These are phyloP conservation scores for Parathielavia hyrcaniae DNA, from an alignment of 495 filamentous ascomycete species.

Conservation along the genomic window DNA sequence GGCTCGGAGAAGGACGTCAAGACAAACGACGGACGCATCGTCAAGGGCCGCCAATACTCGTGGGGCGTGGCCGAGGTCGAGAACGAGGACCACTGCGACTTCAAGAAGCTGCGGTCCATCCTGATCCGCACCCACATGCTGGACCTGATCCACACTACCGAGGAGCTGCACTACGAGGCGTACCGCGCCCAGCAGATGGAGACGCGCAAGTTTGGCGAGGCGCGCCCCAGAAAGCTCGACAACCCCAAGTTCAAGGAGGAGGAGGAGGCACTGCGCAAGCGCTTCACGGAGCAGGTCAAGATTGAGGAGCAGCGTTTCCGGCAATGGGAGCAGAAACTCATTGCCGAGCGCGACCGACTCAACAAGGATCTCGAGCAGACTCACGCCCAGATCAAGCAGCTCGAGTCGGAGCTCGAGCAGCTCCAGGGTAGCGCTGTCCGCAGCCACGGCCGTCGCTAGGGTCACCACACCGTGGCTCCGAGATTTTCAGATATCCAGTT, in stretches of 20 bases:
- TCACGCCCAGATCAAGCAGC: constrained; percentile 92
- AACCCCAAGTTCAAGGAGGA: constrained; percentile 99
- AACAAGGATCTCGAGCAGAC: constrained; percentile 99
- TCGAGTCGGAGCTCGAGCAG: constrained; percentile 86
- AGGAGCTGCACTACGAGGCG: constrained; percentile 97
- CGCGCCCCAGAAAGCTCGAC: constrained; percentile 91
- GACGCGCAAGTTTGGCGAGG: constrained; percentile 98
- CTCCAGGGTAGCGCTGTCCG: constrained; percentile 89
- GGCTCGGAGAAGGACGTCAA: constrained; percentile 99
- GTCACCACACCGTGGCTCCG: neutral
- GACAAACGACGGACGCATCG: constrained; percentile 86
- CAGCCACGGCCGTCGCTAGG: constrained; percentile 92
- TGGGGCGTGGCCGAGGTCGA: constrained; percentile 99
- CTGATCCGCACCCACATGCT: constrained; percentile 99
- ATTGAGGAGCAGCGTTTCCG: constrained; percentile 98
- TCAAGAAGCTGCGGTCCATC: constrained; percentile 99
- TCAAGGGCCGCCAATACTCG: constrained; percentile 97
- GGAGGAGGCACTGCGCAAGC: constrained; percentile 93
- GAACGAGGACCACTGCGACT: constrained; percentile 99
- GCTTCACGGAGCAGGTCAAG: constrained; percentile 99
- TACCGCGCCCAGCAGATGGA: constrained; percentile 99
- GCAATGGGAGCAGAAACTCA: constrained; percentile 99
- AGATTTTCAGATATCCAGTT: neutral
- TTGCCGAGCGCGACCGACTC: constrained; percentile 91
- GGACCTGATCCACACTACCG: constrained; percentile 97